phyloP scores from a whole-genome alignment of 768 basidiomycete genomes.

The Boletus bicolor region DNA sequence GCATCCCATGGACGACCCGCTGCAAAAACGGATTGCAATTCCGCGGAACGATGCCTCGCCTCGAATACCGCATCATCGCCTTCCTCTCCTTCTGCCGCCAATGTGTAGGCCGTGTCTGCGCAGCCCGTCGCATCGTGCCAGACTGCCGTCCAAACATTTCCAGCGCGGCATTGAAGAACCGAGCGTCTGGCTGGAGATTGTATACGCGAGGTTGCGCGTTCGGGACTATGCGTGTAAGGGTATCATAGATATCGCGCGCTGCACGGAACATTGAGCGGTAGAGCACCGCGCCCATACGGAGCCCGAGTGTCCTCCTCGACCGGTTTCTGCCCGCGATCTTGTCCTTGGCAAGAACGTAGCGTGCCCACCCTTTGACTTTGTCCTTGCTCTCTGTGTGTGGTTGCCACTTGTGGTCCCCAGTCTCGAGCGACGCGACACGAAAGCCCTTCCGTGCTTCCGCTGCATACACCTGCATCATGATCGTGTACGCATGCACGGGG shows the following conservation, averaged over 20 bases:
- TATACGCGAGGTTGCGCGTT: slow-evolving; percentile 29
- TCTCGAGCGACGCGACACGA: neutral
- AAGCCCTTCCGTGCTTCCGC: slow-evolving; percentile 37
- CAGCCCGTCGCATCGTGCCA: slow-evolving; percentile 16
- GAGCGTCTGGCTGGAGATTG: slow-evolving; percentile 51
- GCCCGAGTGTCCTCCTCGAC: slow-evolving; percentile 28
- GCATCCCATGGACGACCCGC: slow-evolving; percentile 39
- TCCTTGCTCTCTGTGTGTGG: slow-evolving; percentile 14
- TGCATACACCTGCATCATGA: slow-evolving; percentile 64
- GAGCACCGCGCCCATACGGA: slow-evolving; percentile 31
- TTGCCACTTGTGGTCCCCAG: slow-evolving; percentile 14
- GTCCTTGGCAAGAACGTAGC: slow-evolving; percentile 27
- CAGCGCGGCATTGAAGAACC: slow-evolving; percentile 65
- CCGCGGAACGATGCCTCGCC: slow-evolving; percentile 21
- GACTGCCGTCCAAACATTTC: slow-evolving; percentile 37
- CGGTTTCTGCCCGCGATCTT: slow-evolving; percentile 18
- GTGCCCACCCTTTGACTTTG: slow-evolving; percentile 36
- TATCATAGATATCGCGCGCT: slow-evolving; percentile 26
- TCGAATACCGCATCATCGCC: slow-evolving; percentile 29
- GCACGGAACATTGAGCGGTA: slow-evolving; percentile 37
- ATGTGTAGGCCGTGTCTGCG: slow-evolving; percentile 17
- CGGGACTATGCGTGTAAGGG: slow-evolving; percentile 21
- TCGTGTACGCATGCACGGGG: slow-evolving; percentile 64
- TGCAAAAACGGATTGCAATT: slow-evolving; percentile 36
- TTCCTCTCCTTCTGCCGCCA: slow-evolving; percentile 31